Percentiles rank a stretch among this genome's conserved stretches.
Conservation (phyloP, 306 rosid genomes). For the Parietaria judaica region DNA sequence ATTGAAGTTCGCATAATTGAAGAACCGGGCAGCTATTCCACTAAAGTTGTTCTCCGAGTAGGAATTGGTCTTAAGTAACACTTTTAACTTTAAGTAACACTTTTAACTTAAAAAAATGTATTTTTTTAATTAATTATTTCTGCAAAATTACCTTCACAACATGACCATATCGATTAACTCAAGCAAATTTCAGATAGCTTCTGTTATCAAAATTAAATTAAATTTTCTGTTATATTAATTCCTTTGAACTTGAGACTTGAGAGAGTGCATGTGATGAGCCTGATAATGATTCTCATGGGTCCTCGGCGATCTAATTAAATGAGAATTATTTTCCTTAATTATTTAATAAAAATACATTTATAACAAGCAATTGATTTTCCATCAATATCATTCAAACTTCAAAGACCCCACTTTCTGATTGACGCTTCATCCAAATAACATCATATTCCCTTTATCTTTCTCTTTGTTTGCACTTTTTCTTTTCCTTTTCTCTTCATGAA, state of each 20-base stretch:
- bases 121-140: too few relatives aligned
- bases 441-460: not conserved
- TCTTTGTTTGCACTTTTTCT: not conserved
- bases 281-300: conserved; percentile 23
- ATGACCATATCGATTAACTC: too few relatives aligned
- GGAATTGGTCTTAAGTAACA: too few relatives aligned
- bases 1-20: too few relatives aligned
- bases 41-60: too few relatives aligned
- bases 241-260: not conserved
- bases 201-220: not conserved
- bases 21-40: too few relatives aligned
- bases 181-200: too few relatives aligned
- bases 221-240: not conserved
- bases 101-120: too few relatives aligned
- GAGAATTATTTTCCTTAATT: not conserved
- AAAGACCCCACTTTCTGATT: conserved; percentile 9
- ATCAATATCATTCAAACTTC: not conserved
- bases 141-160: too few relatives aligned
- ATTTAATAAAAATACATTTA: not conserved
- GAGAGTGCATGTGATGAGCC: conserved; percentile 9
- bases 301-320: conserved; percentile 16
- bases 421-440: conserved; percentile 1
- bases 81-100: too few relatives aligned
- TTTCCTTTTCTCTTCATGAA: not conserved
- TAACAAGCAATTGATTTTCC: not conserved